A percentile compares a stretch with the other conserved stretches of the same genome.
Conservation (phyloP, 352 stramenopile genomes). For the Saprolegnia parasitica region DNA sequence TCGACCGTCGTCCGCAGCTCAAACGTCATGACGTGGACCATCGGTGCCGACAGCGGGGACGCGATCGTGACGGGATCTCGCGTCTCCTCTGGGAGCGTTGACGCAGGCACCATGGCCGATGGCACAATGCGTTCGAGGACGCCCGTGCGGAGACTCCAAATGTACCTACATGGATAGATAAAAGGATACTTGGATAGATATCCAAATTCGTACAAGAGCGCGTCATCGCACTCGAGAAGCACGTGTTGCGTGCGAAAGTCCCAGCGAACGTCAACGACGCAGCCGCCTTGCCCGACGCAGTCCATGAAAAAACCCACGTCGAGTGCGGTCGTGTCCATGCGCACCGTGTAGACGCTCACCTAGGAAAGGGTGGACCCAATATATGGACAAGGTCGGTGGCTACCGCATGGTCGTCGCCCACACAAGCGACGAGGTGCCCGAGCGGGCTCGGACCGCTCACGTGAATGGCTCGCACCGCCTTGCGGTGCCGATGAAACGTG, state of each 20-base stretch:
- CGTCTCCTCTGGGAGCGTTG: conserved; percentile 28
- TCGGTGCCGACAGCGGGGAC: conserved; percentile 5
- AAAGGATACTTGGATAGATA: too few species aligned
- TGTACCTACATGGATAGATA: conserved; percentile 6
- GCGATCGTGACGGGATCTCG: neutral
- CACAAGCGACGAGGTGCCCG: conserved; percentile 8
- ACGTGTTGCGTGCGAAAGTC: conserved; percentile 54
- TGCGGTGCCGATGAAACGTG: conserved; percentile 10
- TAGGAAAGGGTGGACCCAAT: neutral
- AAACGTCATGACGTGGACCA: conserved; percentile 37
- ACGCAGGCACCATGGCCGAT: conserved; percentile 45
- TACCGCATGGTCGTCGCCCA: conserved; percentile 21
- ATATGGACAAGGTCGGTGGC: neutral
- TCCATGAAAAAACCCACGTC: conserved; percentile 21
- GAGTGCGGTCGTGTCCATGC: neutral
- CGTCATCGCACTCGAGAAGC: conserved; percentile 63
- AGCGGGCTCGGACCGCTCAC: neutral
- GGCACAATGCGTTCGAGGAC: conserved; percentile 65
- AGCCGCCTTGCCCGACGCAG: neutral
- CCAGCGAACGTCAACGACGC: conserved; percentile 38
- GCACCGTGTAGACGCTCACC: conserved; percentile 20
- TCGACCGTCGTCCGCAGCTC: conserved; percentile 53
- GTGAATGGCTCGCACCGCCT: conserved; percentile 7
- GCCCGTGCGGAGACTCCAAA: conserved; percentile 75
- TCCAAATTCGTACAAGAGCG: conserved; percentile 46